Evolutionary conservation across 148 eudicot species (phyloP).

Genomic region (Limonium bicolor): DNA sequence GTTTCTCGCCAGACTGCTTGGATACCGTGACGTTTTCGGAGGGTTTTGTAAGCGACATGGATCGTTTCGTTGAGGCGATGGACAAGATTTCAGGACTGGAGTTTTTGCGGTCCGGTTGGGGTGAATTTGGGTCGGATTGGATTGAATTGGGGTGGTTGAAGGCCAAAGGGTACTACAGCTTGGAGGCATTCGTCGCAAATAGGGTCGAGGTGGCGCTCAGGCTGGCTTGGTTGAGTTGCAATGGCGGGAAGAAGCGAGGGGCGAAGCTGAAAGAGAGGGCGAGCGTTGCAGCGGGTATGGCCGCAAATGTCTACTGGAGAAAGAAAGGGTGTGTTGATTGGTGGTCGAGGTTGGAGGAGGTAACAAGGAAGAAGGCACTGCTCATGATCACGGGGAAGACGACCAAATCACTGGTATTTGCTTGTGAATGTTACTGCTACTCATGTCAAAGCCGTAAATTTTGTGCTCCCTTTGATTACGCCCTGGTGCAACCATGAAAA

Average conservation of each 20-base stretch:
- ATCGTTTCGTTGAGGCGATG: slow-evolving; percentile 39
- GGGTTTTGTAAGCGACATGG: slow-evolving; percentile 33
- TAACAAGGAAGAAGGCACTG: slow-evolving; percentile 27
- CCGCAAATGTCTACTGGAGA: slow-evolving; percentile 83
- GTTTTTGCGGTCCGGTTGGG: slow-evolving; percentile 56
- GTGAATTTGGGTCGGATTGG: slow-evolving; percentile 53
- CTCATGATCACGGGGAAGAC: slow-evolving; percentile 29
- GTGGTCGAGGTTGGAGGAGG: slow-evolving; percentile 64
- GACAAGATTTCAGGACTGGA: slow-evolving; percentile 42
- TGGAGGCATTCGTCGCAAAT: slow-evolving; percentile 71
- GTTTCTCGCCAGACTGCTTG: slow-evolving; percentile 9
- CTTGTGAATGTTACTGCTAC: slow-evolving; percentile 1
- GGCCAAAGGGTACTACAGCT: slow-evolving; percentile 65
- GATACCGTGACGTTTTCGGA: slow-evolving; percentile 56
- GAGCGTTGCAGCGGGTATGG: slow-evolving; percentile 37
- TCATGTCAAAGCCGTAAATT: too few relatives aligned
- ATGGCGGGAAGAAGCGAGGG: slow-evolving; percentile 68
- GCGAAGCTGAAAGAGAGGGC: slow-evolving; percentile 67
- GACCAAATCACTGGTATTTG: slow-evolving; percentile 60
- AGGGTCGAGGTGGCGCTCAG: slow-evolving; percentile 77
- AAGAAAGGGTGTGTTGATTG: slow-evolving; percentile 91
- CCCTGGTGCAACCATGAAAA: too few relatives aligned
- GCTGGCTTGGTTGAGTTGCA: slow-evolving; percentile 63
- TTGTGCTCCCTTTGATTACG: too few relatives aligned
- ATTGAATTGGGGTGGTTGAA: slow-evolving; percentile 81